These are phyloP conservation scores for Pseudotsuga menziesii DNA, from an alignment of 75 land plant species.

Conservation along the genomic window DNA sequence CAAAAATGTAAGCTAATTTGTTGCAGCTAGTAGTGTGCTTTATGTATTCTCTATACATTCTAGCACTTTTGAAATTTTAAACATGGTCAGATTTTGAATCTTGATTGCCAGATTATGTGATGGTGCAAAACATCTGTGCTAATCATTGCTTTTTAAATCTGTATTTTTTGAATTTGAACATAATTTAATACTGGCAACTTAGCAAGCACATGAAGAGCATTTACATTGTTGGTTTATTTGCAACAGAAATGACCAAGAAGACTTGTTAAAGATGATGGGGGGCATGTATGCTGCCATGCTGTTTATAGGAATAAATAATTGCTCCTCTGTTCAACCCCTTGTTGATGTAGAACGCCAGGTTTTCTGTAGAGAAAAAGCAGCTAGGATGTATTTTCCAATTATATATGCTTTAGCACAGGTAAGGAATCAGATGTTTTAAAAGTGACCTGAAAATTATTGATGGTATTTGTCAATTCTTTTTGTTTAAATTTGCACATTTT, in stretches of 20 bases:
- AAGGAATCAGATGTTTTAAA: background rate
- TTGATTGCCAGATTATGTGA: background rate
- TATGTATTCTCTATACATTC: background rate
- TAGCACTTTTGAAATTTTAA: background rate
- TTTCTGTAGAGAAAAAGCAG: constrained; percentile 38
- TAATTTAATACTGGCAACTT: background rate
- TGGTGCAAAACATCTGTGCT: background rate
- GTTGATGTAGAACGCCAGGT: constrained; percentile 35
- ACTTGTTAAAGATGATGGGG: constrained; percentile 26
- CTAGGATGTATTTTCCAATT: constrained; percentile 40
- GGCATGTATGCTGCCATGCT: constrained; percentile 27
- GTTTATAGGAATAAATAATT: constrained; percentile 33
- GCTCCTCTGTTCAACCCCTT: constrained; percentile 35
- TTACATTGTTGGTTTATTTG: background rate
- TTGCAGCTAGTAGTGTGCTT: background rate
- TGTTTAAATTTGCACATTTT: no score
- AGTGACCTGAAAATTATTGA: no score
- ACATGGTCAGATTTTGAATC: background rate
- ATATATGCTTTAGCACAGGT: constrained; percentile 37
- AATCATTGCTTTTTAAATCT: no score
- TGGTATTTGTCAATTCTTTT: no score
- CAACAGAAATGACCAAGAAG: constrained; percentile 18
- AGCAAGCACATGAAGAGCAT: background rate
- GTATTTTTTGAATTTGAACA: no score
- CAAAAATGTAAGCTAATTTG: constrained; percentile 35